A percentile compares a stretch with the other conserved stretches of the same genome.
Evolutionary conservation across 768 basidiomycete genomes (phyloP).

Genomic region (Podaxis sp.): DNA sequence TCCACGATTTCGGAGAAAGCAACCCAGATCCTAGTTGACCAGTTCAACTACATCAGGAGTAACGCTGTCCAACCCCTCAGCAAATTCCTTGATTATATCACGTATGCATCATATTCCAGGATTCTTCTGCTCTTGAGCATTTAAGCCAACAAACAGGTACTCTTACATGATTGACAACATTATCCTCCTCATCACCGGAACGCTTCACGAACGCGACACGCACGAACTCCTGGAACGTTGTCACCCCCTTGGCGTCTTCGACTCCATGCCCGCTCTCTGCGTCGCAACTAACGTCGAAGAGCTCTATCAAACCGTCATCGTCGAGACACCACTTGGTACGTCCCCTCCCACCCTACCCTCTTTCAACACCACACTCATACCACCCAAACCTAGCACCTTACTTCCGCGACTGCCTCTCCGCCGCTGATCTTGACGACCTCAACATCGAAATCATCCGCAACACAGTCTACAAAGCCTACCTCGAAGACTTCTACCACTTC

Average conservation of each 20-base stretch:
- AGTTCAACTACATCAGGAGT: conserved; percentile 91
- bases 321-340: conserved; percentile 95
- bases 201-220: conserved; percentile 94
- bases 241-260: conserved; percentile 95
- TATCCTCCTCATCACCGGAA: conserved; percentile 94
- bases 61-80: conserved; percentile 90
- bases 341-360: conserved; percentile 16
- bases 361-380: conserved; percentile 4
- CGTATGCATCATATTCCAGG: conserved; percentile 53
- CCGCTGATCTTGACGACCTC: conserved; percentile 94
- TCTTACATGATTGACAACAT: conserved; percentile 99
- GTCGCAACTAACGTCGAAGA: conserved; percentile 99
- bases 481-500: conserved; percentile 94
- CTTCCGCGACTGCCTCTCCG: conserved; percentile 94
- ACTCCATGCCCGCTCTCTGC: conserved; percentile 98
- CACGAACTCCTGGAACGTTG: conserved; percentile 95
- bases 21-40: conserved; percentile 91
- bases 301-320: conserved; percentile 92
- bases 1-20: conserved; percentile 97
- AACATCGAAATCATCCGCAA: conserved; percentile 99
- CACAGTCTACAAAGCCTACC: conserved; percentile 97
- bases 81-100: conserved; percentile 97
- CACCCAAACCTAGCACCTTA: conserved; percentile 67
- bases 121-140: conserved; percentile 6
- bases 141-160: conserved; percentile 54